phyloP scores from a whole-genome alignment of 169 alveolate species.

The Haemoproteus tartakovskyi region DNA sequence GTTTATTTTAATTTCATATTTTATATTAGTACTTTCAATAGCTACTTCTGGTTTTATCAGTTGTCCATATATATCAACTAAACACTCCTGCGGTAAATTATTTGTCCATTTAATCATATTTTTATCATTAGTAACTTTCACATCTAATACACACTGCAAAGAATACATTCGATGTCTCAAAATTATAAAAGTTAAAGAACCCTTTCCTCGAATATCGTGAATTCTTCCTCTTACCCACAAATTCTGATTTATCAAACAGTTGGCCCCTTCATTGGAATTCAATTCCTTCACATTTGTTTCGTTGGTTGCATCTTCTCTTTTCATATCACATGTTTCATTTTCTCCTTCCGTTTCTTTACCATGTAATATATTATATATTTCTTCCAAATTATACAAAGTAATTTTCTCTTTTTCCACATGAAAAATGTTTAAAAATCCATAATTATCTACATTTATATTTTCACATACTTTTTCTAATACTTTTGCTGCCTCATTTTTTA shows the following conservation, averaged over 20 bases:
- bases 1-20: constrained; percentile 86
- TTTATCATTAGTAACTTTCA: constrained; percentile 74
- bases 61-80: constrained; percentile 91
- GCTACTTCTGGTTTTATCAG: constrained; percentile 89
- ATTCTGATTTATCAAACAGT: constrained; percentile 23
- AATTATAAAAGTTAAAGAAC: constrained; percentile 78
- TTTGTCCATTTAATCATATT: constrained; percentile 87
- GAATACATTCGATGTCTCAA: constrained; percentile 78
- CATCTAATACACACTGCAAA: constrained; percentile 80
- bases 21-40: constrained; percentile 87
- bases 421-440: constrained; percentile 42
- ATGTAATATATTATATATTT: constrained; percentile 11
- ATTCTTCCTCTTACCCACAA: constrained; percentile 84
- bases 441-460: constrained; percentile 48
- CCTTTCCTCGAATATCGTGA: constrained; percentile 82
- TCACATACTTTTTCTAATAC: constrained; percentile 56
- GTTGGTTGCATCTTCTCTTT: constrained; percentile 17
- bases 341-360: neutral
- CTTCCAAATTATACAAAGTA: constrained; percentile 35
- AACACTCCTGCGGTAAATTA: constrained; percentile 85
- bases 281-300: neutral
- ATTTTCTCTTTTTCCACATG: constrained; percentile 9
- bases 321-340: neutral
- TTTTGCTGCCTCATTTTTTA: constrained; percentile 56
- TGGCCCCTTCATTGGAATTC: constrained; percentile 24